phyloP scores from a whole-genome alignment of 257 asterid genomes.

The Solanum microdontum region DNA sequence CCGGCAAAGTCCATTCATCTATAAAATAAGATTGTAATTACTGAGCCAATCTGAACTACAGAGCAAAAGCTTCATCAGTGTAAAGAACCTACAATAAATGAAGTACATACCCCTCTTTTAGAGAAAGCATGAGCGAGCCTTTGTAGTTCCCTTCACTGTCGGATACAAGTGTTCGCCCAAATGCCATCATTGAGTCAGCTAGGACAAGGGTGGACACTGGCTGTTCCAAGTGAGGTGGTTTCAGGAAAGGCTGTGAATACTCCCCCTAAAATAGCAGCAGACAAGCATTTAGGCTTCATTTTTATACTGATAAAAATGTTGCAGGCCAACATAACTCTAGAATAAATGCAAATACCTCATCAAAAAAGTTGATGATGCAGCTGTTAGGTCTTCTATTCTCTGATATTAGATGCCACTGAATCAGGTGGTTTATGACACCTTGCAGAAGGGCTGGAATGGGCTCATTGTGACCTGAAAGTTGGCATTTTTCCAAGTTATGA shows the following conservation, averaged over 20 bases:
- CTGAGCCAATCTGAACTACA: not conserved
- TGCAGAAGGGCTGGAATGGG: slow-evolving; percentile 81
- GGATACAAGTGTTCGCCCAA: slow-evolving; percentile 67
- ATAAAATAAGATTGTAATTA: not conserved
- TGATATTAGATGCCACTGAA: slow-evolving; percentile 84
- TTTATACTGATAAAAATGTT: not conserved
- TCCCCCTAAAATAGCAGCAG: slow-evolving; percentile 48
- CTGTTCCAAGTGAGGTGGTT: slow-evolving; percentile 94
- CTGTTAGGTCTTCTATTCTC: slow-evolving; percentile 74
- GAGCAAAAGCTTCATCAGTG: not conserved
- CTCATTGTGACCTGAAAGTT: slow-evolving; percentile 48
- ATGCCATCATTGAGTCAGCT: slow-evolving; percentile 84
- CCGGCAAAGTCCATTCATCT: not conserved
- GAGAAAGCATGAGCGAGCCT: slow-evolving; percentile 80
- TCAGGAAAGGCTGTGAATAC: slow-evolving; percentile 87
- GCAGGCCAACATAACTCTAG: not conserved
- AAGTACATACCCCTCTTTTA: slow-evolving; percentile 66
- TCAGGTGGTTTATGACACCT: slow-evolving; percentile 65
- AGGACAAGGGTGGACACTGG: slow-evolving; percentile 83
- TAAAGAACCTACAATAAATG: not conserved
- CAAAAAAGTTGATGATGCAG: slow-evolving; percentile 91
- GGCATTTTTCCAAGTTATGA: not conserved
- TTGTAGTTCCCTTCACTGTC: slow-evolving; percentile 75
- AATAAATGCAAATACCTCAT: slow-evolving; percentile 45
- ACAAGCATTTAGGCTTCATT: not conserved